Percentiles rank a stretch among this genome's conserved stretches.
Evolutionary conservation across 1,284 basidiomycete genomes (phyloP).

Genomic region (Cryptococcus deneoformans): DNA sequence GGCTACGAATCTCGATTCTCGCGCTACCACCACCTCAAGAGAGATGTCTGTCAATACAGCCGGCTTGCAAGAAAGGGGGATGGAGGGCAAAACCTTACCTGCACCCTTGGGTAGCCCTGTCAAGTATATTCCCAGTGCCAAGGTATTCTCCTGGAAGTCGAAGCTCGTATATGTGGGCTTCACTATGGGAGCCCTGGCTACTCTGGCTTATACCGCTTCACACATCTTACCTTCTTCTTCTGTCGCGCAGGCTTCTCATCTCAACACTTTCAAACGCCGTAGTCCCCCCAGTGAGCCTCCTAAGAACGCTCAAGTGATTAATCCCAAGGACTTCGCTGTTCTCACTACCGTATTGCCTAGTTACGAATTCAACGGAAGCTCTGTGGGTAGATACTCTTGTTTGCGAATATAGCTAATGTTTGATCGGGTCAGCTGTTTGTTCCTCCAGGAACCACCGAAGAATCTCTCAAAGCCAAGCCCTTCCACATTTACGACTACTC

Average conservation of each 20-base stretch:
- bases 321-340: slow-evolving; percentile 28
- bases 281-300: not conserved
- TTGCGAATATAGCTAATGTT: not conserved
- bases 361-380: slow-evolving; percentile 20
- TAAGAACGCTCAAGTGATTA: slow-evolving; percentile 29
- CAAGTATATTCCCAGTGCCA: not conserved
- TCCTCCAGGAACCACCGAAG: slow-evolving; percentile 29
- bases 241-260: not conserved
- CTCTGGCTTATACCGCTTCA: not conserved
- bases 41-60: not conserved
- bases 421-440: slow-evolving; percentile 31
- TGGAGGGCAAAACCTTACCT: not conserved
- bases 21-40: no score
- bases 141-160: not conserved
- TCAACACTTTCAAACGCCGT: not conserved
- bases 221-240: not conserved
- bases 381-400: slow-evolving; percentile 19
- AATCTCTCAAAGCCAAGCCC: slow-evolving; percentile 32
- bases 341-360: slow-evolving; percentile 27
- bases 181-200: not conserved
- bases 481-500: slow-evolving; percentile 65
- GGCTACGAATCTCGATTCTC: not conserved
- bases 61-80: not conserved
- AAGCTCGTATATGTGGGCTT: not conserved
- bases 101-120: not conserved